These are phyloP conservation scores for Populus pruinosa DNA, from an alignment of 345 rosid species.

Conservation along the genomic window DNA sequence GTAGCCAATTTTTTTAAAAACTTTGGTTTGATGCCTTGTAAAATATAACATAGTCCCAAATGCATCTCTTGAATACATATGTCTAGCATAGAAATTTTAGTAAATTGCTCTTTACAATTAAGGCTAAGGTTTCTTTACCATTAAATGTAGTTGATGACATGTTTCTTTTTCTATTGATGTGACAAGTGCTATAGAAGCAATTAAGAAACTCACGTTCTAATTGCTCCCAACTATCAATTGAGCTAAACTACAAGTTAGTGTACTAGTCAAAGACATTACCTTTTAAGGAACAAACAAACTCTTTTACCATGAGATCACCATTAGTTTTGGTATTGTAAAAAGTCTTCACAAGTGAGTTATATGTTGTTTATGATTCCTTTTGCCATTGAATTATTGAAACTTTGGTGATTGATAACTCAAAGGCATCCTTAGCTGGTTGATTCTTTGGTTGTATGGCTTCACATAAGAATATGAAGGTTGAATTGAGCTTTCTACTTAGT, in stretches of 20 bases:
- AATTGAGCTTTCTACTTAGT: too few species aligned
- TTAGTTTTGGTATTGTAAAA: not conserved
- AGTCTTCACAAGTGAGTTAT: not conserved
- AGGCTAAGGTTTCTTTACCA: not conserved
- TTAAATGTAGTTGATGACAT: not conserved
- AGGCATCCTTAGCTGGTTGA: not conserved
- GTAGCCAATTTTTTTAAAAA: not conserved
- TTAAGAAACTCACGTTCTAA: not conserved
- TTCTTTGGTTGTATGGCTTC: not conserved
- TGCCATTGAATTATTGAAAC: not conserved
- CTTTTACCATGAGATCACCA: not conserved
- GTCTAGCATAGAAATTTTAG: not conserved
- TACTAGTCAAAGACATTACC: not conserved
- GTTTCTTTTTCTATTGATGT: not conserved
- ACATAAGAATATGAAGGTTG: too few species aligned
- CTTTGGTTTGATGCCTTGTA: not conserved
- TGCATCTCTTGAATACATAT: not conserved
- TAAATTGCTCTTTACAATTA: not conserved
- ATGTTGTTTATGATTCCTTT: too few species aligned
- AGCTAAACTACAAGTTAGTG: not conserved
- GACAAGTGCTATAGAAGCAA: not conserved
- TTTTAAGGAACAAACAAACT: too few species aligned
- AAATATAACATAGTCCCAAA: not conserved
- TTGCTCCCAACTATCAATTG: not conserved
- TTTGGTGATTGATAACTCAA: not conserved